Evolutionary conservation across 306 rosid species (phyloP).

Genomic region (Dryas drummondii): DNA sequence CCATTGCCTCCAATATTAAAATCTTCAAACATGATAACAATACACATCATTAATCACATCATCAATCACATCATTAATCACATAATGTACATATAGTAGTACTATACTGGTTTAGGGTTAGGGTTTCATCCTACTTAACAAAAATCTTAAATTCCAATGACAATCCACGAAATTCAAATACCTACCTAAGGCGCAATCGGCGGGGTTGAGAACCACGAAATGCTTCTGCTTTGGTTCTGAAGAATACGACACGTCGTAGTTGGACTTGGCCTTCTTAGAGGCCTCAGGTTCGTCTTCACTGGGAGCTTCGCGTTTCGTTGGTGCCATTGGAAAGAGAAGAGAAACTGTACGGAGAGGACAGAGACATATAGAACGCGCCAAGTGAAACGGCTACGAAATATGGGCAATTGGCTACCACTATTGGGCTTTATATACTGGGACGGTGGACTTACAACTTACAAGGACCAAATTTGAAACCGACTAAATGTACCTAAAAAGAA

Average conservation of each 20-base stretch:
- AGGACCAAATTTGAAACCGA: not conserved
- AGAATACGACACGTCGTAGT: not conserved
- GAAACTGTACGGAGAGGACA: not conserved
- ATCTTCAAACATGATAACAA: constrained; percentile 34
- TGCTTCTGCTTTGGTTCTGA: not conserved
- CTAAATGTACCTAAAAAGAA: too few species aligned
- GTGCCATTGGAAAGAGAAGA: constrained; percentile 21
- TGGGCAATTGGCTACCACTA: too few species aligned
- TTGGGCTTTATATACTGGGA: not conserved
- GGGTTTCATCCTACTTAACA: too few species aligned
- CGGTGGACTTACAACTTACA: not conserved
- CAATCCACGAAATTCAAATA: not conserved
- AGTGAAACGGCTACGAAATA: not conserved
- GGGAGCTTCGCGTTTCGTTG: constrained; percentile 16
- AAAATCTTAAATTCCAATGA: too few species aligned
- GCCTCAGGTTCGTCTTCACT: not conserved
- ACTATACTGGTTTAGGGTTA: not conserved
- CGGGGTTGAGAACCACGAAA: constrained; percentile 33
- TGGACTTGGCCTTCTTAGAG: constrained; percentile 22
- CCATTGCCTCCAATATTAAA: constrained; percentile 37
- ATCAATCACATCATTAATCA: not conserved
- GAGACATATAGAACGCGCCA: not conserved
- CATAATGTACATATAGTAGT: too few species aligned
- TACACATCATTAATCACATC: not conserved
- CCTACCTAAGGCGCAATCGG: constrained; percentile 41